Conservation (phyloP, 345 rosid species). For the Eutrema yunnanense region DNA sequence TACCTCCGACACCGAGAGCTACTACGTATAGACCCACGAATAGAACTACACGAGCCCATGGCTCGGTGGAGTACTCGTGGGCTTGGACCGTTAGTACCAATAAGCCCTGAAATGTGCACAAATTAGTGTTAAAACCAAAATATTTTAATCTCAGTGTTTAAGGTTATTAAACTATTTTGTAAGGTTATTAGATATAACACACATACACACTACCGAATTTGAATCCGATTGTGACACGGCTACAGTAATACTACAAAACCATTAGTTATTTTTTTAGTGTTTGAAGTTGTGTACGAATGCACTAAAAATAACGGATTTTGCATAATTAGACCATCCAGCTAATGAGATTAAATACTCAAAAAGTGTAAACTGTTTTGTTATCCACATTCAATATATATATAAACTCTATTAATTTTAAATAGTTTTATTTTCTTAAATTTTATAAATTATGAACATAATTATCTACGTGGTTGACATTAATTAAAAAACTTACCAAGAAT, state of each 20-base stretch:
- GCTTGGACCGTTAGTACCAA: constrained; percentile 50
- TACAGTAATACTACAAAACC: too few relatives aligned
- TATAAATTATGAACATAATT: neutral
- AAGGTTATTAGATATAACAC: too few relatives aligned
- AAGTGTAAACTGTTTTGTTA: neutral
- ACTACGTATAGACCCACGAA: constrained; percentile 75
- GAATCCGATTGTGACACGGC: too few relatives aligned
- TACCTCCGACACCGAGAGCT: constrained; percentile 90
- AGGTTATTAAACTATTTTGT: neutral
- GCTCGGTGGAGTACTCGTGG: constrained; percentile 42
- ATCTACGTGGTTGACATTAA: neutral
- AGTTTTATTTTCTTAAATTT: too few relatives aligned
- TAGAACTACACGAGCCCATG: constrained; percentile 45
- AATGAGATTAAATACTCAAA: neutral
- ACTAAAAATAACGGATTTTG: neutral
- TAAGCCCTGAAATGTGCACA: constrained; percentile 26
- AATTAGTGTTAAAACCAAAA: neutral
- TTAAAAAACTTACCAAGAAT: constrained; percentile 43
- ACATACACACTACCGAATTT: too few relatives aligned
- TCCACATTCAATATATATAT: neutral
- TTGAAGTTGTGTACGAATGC: neutral
- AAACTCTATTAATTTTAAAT: neutral
- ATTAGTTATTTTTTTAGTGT: neutral
- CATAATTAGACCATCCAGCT: neutral
- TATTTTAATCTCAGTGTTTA: neutral